Evolutionary conservation across 768 basidiomycete species (phyloP), one percentile per base, ranked within the genome.

Genomic region (Trametes cubensis): DNA sequence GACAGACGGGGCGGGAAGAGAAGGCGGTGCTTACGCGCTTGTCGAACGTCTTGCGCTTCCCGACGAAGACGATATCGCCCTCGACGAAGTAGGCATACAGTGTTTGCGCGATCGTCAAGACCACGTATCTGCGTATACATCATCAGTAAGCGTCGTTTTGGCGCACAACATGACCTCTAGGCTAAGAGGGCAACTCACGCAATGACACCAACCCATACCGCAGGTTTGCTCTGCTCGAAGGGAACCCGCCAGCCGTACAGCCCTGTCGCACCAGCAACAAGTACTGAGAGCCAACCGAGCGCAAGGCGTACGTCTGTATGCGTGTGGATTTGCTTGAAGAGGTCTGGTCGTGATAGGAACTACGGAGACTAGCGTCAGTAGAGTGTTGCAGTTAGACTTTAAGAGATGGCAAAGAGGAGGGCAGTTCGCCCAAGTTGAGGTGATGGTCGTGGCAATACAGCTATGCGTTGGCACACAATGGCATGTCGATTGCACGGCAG

Each of bases 261-360:
- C 38, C 88, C 89, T 28, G 92, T 93, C 14, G 83, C 89, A 46
- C 82, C 83, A 21, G 95, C 93, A 17, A 95, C 81, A 61, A 94
- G 81, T 49, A 94, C 90, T 63, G 89, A 85, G 17, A 87, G 77
- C 90, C 94, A 98, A 28, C 96, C 96, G 14, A 98, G 81, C 0
- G 78, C 86, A 45, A 98, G 83, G 51, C 92, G 86, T 13, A 97
- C 87, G 70, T 97, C 95, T 1, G 92, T 94, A 68, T 98, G 94
- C 45, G 85, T 78, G 74, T 95, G 83, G 40, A 87, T 93, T 72
- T 91, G 90, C 62, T 89, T 91, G 80, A 95, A 98, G 41, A 93
- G 75, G 56, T 88, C 86, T 10, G 90, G 90, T 58, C 88, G 81
- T 55, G 90, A 85, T 45, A 95, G 80, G 72, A 87, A 91, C 93